Base-by-base conservation (phyloP, 352 stramenopile genomes). In the Pythium utonaiense region DNA sequence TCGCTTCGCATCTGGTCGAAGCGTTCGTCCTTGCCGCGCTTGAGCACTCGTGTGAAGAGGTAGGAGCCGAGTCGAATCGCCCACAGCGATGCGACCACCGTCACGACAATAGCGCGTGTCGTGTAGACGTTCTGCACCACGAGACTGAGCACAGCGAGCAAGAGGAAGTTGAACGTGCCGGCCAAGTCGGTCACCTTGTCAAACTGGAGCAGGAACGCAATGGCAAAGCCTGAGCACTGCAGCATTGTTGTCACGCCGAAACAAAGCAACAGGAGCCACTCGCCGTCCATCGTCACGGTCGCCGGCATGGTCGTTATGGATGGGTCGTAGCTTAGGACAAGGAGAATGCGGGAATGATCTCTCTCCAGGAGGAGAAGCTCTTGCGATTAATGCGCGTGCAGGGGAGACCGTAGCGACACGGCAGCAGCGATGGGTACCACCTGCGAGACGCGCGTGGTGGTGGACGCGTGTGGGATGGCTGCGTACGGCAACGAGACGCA, bases 1-100 rank as follows among this genome's bases (percentile, higher is more conserved):
- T 86, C 72, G 52, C 66, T 67, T 27, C 80, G 78, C 69, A 95
- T 89, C 44, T 84, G 70, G 65, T 91, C 80, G 56, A 95, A 95
- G 17, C 85, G 81, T 44, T 70, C 75, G 66, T 95, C 85, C 45
- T 85, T 82, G 30, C 83, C 80, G 27, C 82, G 78, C 33, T 77
- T 78, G 48, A 89, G 73, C 33, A 95, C 84, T 47, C 85, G 79
- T 14, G 63, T 27, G 16, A 93, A 57, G 55, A 95, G 61, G 53
- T 91, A 86, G 30, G 57, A 69, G 34, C 85, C 85, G 7, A 95
- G 73, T 1, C 83, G 81, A 17, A 88, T 28, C 9, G 80, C 78
- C 83, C 83, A 95, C 9, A 69, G 22, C 24, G 72, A 45, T 6
- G 83, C 73, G 22, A 92, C 54, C 27, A 55, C 69, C 0, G 78